Evolutionary conservation across 148 eudicot genomes (phyloP).

Genomic region (Chenopodium album): DNA sequence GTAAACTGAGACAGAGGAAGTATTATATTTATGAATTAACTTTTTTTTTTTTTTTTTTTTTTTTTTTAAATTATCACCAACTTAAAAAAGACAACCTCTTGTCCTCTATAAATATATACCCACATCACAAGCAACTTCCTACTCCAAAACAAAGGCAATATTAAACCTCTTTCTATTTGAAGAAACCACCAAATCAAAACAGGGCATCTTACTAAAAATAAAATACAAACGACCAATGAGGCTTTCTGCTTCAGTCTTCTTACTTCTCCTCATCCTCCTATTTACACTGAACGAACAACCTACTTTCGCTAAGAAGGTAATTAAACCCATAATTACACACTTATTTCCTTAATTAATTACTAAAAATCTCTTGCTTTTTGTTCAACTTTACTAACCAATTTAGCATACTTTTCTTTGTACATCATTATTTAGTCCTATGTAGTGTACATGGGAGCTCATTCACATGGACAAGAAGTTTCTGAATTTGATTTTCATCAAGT

Average conservation of each 20-base stretch:
- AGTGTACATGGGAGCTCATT: constrained; percentile 81
- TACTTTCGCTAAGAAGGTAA: constrained; percentile 57
- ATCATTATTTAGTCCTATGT: constrained; percentile 49
- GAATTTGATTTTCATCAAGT: constrained; percentile 41
- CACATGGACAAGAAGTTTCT: constrained; percentile 42
- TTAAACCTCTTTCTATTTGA: not conserved
- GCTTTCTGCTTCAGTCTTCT: constrained; percentile 21
- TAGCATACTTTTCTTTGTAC: not conserved
- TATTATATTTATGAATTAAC: too few relatives aligned
- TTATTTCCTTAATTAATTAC: too few relatives aligned
- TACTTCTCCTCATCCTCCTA: constrained; percentile 33
- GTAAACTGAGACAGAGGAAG: too few relatives aligned
- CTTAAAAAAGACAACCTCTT: not conserved
- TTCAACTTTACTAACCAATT: too few relatives aligned
- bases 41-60: too few relatives aligned
- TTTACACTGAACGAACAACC: constrained; percentile 44
- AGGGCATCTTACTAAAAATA: not conserved
- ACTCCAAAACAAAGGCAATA: not conserved
- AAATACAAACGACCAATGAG: constrained; percentile 3
- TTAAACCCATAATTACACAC: not conserved
- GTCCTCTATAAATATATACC: constrained; percentile 1
- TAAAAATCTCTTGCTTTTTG: not conserved
- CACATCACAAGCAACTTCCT: not conserved
- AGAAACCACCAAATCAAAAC: not conserved
- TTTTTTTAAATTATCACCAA: not conserved